phyloP scores from a whole-genome alignment of 179 eudicot species.

The Camellia oleifera region DNA sequence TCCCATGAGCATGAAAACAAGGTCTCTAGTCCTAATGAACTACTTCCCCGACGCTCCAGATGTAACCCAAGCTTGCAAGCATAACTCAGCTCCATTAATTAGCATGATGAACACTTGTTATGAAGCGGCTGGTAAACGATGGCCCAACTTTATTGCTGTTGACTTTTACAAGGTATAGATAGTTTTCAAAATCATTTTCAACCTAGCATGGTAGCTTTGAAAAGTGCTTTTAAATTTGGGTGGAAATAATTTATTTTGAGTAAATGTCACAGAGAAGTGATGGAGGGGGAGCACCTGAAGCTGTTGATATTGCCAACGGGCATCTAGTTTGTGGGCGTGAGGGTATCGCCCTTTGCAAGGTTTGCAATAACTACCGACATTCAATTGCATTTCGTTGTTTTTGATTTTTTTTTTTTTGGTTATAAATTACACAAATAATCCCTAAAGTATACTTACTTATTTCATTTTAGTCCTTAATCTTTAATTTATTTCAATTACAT shows the following conservation, averaged over 20 bases:
- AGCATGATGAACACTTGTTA: slow-evolving; percentile 77
- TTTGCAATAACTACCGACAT: slow-evolving; percentile 18
- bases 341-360: slow-evolving; percentile 69
- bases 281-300: slow-evolving; percentile 91
- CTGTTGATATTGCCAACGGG: slow-evolving; percentile 80
- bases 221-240: too few species aligned
- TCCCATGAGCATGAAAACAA: slow-evolving; percentile 61
- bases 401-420: not conserved
- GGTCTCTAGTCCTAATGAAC: slow-evolving; percentile 75
- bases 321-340: slow-evolving; percentile 71
- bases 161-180: slow-evolving; percentile 74
- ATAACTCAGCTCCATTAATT: slow-evolving; percentile 79
- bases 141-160: slow-evolving; percentile 88
- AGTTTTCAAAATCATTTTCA: not conserved
- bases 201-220: not conserved
- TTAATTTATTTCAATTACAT: too few species aligned
- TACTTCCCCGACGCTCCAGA: slow-evolving; percentile 65
- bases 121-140: slow-evolving; percentile 61
- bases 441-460: too few species aligned
- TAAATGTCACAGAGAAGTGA: slow-evolving; percentile 70
- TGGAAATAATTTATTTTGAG: not conserved
- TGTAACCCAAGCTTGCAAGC: slow-evolving; percentile 67
- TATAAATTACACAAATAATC: too few species aligned
- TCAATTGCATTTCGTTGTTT: too few species aligned
- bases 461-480: too few species aligned